Conservation (phyloP, 768 basidiomycete genomes). For the Calocybe indica region DNA sequence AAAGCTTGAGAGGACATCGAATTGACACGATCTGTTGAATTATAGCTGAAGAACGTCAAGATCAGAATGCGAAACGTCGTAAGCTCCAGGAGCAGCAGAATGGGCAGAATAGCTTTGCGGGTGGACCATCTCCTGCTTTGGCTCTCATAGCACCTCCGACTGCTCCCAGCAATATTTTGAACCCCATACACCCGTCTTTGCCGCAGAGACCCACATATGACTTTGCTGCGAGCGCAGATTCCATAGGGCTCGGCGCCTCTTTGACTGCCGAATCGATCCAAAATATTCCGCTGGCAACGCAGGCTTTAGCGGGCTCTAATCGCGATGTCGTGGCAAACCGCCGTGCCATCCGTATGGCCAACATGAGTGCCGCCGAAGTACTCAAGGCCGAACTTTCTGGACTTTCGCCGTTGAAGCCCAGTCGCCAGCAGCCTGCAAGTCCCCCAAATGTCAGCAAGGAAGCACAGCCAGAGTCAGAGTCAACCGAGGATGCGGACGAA, state of each 20-base stretch:
- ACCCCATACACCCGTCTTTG: conserved; percentile 49
- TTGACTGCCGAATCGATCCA: conserved; percentile 52
- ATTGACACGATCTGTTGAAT: conserved; percentile 6
- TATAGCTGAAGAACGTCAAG: conserved; percentile 90
- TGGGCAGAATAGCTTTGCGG: conserved; percentile 27
- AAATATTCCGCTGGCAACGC: conserved; percentile 54
- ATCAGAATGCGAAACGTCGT: conserved; percentile 85
- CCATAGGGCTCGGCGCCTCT: conserved; percentile 67
- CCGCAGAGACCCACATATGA: conserved; percentile 60
- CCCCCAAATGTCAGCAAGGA: conserved; percentile 25
- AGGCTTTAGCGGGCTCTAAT: conserved; percentile 82
- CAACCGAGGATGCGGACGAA: conserved; percentile 20
- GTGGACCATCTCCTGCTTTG: conserved; percentile 44
- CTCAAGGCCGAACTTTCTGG: conserved; percentile 85
- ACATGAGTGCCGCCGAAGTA: conserved; percentile 92
- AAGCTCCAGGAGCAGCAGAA: conserved; percentile 49
- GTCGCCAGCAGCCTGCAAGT: conserved; percentile 23
- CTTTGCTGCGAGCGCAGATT: conserved; percentile 73
- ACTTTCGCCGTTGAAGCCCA: conserved; percentile 38
- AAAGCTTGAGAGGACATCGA: conserved; percentile 9
- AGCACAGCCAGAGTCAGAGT: not conserved
- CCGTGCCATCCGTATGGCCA: conserved; percentile 88
- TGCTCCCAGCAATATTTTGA: conserved; percentile 27
- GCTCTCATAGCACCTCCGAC: conserved; percentile 41
- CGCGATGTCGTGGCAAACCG: conserved; percentile 87